Base-by-base conservation (phyloP, 192 early-diverging fungal genomes). In the Diversispora epigaea region DNA sequence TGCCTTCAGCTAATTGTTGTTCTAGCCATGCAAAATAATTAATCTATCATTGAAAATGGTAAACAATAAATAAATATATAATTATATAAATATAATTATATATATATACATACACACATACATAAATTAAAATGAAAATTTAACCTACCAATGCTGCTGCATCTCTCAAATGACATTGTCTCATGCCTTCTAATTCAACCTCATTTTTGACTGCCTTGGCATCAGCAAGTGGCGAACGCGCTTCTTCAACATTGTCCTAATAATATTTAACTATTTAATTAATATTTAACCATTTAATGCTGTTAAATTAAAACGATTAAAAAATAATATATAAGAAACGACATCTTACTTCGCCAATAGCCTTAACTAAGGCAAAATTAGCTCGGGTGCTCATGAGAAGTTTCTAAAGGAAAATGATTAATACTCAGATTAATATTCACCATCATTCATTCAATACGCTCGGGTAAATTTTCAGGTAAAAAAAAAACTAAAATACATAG, bases 201-300 rank as follows among this genome's bases (percentile, higher is more conserved):
- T 85, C 83, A 79, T 96, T 99, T 86, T 99, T 99, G 82, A 97
- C 88, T 57, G 96, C 90, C 85, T 99, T 99, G 72, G 90, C 84
- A 65, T 86, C 85, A 43, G 86, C 85, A 17, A 99, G 80, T 5
- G 93, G 93, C 32, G 94, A 94, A 17, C 84, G 76, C 25, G 75
- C 77, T 44, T 91, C 83, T 40, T 80, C 75, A 50, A 89, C 77
- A 71, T 86, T 85, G 7, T 84, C 79, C 80, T 85, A 68, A 57
- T 12, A n/a, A 64, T n/a, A 44, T 9, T 10, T 4, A 12, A 11
- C 17, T 9, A 22, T 60, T 9, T 60, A 32, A 60, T 32, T 60
- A 6, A 56, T 19, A 4, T 19, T 56, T 1, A 19, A 6, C 7
- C 17, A 69, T n/a, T 74, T 40, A 74, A 12, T 72, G 74, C 25